Evolutionary conservation across 139 green algal genomes (phyloP).

Genomic region (Tetradesmus lagerheimii): DNA sequence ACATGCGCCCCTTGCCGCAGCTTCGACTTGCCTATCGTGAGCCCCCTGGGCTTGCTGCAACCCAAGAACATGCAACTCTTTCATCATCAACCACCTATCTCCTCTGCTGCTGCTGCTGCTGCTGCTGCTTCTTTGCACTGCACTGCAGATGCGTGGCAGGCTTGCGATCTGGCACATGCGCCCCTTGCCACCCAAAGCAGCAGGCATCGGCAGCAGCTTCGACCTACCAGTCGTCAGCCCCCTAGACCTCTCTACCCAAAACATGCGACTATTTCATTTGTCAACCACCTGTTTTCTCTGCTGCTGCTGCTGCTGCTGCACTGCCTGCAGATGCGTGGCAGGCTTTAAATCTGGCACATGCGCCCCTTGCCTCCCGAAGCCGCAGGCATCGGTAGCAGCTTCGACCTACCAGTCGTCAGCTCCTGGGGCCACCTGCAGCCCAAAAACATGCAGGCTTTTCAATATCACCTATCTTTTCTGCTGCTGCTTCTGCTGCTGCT

Average conservation of each 20-base stretch:
- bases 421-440: not conserved
- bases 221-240: constrained; percentile 52
- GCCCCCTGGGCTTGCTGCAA: constrained; percentile 23
- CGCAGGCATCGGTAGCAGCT: constrained; percentile 47
- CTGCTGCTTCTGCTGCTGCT: too few relatives aligned
- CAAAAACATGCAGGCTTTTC: too few relatives aligned
- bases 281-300: too few relatives aligned
- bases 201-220: constrained; percentile 47
- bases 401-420: constrained; percentile 51
- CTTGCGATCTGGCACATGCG: constrained; percentile 62
- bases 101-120: too few relatives aligned
- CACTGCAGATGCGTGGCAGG: constrained; percentile 46
- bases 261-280: too few relatives aligned
- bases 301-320: too few relatives aligned
- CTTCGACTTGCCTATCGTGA: constrained; percentile 52
- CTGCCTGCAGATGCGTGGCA: too few relatives aligned
- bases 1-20: constrained; percentile 52
- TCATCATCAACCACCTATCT: too few relatives aligned
- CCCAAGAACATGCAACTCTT: too few relatives aligned
- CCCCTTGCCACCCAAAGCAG: not conserved
- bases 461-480: too few relatives aligned
- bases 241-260: not conserved
- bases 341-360: too few relatives aligned
- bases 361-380: not conserved
- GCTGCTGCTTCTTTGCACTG: not conserved